Conservation (phyloP, 805 yeast species). For the Candida nonsorbophila region DNA sequence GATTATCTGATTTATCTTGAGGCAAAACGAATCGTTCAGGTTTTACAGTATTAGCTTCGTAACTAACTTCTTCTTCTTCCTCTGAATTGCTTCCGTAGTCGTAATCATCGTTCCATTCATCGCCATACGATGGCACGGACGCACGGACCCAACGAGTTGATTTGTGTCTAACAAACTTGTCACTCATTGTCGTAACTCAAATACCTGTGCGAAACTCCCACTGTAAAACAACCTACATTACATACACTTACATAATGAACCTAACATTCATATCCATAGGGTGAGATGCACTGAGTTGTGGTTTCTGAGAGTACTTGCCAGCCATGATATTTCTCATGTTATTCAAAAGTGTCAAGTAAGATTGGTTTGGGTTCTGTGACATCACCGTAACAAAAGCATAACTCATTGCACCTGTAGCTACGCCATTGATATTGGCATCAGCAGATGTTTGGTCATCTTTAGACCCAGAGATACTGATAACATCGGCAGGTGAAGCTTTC, state of each 20-base stretch:
- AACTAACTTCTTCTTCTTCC: conserved; percentile 6
- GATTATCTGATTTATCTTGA: conserved; percentile 5
- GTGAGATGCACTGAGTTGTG: conserved; percentile 34
- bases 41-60: conserved; percentile 6
- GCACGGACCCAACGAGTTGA: conserved; percentile 42
- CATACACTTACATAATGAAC: conserved; percentile 18
- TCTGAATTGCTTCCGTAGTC: conserved; percentile 14
- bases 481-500: conserved; percentile 35
- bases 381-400: conserved; percentile 30
- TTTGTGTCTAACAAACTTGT: conserved; percentile 36
- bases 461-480: conserved; percentile 31
- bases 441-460: conserved; percentile 39
- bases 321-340: conserved; percentile 28
- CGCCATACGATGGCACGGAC: conserved; percentile 37
- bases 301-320: conserved; percentile 32
- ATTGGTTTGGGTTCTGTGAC: conserved; percentile 23
- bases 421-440: conserved; percentile 31
- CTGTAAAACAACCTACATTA: background rate
- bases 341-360: conserved; percentile 29
- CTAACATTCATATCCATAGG: conserved; percentile 34
- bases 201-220: conserved; percentile 1
- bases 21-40: conserved; percentile 12
- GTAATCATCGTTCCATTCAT: conserved; percentile 36
- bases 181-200: conserved; percentile 16
- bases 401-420: conserved; percentile 35